Evolutionary conservation across 2,329 filamentous ascomycete genomes (phyloP).

Genomic region (Macrophomina phaseolina): DNA sequence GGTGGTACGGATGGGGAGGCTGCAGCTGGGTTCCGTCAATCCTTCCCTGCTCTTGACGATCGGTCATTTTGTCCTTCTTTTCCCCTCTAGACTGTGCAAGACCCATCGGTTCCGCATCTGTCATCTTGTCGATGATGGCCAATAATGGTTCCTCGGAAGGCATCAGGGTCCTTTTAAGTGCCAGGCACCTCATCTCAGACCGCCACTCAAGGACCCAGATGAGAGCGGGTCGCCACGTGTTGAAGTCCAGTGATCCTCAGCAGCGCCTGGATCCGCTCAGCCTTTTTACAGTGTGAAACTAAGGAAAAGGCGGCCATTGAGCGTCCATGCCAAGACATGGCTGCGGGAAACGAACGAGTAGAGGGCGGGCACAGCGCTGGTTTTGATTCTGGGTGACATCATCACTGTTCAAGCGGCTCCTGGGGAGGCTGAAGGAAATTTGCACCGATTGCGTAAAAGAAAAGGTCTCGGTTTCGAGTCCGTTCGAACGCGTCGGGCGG

Average conservation of each 20-base stretch:
- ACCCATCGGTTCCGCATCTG: neutral
- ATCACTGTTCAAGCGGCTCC: neutral
- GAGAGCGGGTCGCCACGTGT: neutral
- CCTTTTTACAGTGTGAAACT: neutral
- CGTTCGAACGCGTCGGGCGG: conserved; percentile 6
- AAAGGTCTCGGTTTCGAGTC: neutral
- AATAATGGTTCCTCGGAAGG: neutral
- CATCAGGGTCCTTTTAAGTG: neutral
- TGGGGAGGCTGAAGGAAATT: neutral
- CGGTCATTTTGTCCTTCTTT: neutral
- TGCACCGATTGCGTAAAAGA: conserved; percentile 23
- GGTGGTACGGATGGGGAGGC: neutral
- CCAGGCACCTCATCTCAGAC: neutral
- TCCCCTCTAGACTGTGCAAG: neutral
- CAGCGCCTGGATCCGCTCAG: neutral
- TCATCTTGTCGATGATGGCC: neutral
- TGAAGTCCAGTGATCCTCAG: neutral
- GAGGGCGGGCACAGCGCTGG: neutral
- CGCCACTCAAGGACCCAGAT: conserved; percentile 8
- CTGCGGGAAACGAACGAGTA: neutral
- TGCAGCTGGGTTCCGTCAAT: neutral
- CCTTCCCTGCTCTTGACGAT: conserved; percentile 6
- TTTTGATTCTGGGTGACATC: conserved; percentile 1
- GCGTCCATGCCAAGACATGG: neutral
- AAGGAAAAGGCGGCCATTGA: neutral